phyloP scores from a whole-genome alignment of 225 moss, liverwort and hornwort species.

The Neckera pumila region DNA sequence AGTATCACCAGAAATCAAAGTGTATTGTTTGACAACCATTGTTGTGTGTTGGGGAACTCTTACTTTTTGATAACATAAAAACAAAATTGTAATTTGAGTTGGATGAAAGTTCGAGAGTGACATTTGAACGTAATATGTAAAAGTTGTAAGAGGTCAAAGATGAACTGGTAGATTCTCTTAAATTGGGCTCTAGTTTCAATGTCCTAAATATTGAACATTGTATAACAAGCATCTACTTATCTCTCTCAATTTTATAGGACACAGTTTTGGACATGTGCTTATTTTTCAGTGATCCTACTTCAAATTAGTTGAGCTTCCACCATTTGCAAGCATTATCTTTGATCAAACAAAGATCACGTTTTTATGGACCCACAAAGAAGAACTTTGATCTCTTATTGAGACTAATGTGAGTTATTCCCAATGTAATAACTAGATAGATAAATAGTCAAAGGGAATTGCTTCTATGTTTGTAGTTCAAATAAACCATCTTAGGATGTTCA shows the following conservation, averaged over 20 bases:
- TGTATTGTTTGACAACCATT: not conserved
- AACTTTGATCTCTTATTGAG: not conserved
- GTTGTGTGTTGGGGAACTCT: not conserved
- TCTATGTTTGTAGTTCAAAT: not conserved
- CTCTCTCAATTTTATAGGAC: not conserved
- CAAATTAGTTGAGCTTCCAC: not conserved
- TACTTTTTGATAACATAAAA: not conserved
- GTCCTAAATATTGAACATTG: not conserved
- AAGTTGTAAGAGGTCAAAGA: not conserved
- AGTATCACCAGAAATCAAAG: not conserved
- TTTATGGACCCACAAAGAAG: not conserved
- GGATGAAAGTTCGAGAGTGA: not conserved
- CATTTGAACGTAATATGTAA: not conserved
- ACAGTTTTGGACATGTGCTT: no score
- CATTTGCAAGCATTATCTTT: accelerated
- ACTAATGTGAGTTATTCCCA: not conserved
- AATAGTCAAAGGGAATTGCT: not conserved
- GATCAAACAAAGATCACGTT: not conserved
- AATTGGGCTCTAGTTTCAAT: accelerated
- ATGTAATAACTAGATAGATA: not conserved
- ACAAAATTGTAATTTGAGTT: no score
- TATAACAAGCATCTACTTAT: not conserved
- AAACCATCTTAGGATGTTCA: no score
- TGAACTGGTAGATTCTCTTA: not conserved
- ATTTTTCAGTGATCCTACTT: not conserved